Evolutionary conservation across 768 basidiomycete genomes (phyloP).

Genomic region (Xanthoconium stramineum): DNA sequence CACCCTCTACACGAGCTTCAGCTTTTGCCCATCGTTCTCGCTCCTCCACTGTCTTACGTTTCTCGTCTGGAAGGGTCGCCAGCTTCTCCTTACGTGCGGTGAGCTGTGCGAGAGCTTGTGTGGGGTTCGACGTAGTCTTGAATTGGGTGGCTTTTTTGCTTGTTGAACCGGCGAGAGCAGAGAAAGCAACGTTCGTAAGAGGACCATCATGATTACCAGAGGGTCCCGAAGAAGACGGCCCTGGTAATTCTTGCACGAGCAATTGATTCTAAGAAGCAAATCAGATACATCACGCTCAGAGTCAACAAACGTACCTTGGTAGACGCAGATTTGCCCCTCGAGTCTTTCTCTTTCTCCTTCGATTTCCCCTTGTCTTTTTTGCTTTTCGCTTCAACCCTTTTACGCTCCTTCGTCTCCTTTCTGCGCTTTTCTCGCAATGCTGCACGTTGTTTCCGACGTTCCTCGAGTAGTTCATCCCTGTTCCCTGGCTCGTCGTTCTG

Average conservation of each 20-base stretch:
- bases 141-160: conserved; percentile 49
- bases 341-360: conserved; percentile 46
- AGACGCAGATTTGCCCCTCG: conserved; percentile 39
- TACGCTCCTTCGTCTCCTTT: conserved; percentile 85
- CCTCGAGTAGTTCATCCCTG: conserved; percentile 81
- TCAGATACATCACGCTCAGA: background rate
- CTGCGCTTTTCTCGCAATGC: conserved; percentile 81
- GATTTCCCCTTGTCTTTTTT: conserved; percentile 50
- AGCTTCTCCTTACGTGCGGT: conserved; percentile 74
- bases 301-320: conserved; percentile 47
- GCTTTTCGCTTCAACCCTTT: conserved; percentile 58
- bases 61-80: conserved; percentile 74
- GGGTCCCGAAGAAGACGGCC: conserved; percentile 15
- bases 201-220: conserved; percentile 36
- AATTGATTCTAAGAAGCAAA: conserved; percentile 53
- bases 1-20: conserved; percentile 80
- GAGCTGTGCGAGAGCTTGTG: conserved; percentile 82
- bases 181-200: conserved; percentile 70
- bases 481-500: conserved; percentile 47
- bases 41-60: conserved; percentile 76
- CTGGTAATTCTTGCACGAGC: conserved; percentile 56
- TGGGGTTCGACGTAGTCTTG: conserved; percentile 75
- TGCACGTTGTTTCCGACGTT: conserved; percentile 71
- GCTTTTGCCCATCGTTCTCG: conserved; percentile 90
- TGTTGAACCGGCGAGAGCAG: conserved; percentile 50